Evolutionary conservation across 495 filamentous ascomycete species (phyloP).

Genomic region (Glonium stellatum): DNA sequence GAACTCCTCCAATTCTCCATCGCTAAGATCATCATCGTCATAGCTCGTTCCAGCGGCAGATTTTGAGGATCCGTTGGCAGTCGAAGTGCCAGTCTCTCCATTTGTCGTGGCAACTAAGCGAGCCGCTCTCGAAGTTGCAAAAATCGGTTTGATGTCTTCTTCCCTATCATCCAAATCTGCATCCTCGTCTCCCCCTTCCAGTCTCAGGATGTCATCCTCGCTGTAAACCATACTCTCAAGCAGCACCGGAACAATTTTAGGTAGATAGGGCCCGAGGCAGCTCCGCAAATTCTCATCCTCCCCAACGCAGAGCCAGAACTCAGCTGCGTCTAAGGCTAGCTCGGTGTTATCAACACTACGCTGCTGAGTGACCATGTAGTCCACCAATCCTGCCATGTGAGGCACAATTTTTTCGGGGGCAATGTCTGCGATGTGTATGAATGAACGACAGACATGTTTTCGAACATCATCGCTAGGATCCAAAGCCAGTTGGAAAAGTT

Average conservation of each 20-base stretch:
- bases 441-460: slow-evolving; percentile 84
- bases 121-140: slow-evolving; percentile 67
- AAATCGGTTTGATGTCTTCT: slow-evolving; percentile 88
- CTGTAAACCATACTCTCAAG: slow-evolving; percentile 95
- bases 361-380: slow-evolving; percentile 89
- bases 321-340: slow-evolving; percentile 86
- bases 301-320: slow-evolving; percentile 93
- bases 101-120: slow-evolving; percentile 43
- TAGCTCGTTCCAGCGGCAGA: slow-evolving; percentile 18
- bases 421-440: slow-evolving; percentile 86
- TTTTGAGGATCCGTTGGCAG: slow-evolving; percentile 40
- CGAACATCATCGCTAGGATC: slow-evolving; percentile 74
- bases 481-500: slow-evolving; percentile 70
- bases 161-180: slow-evolving; percentile 85
- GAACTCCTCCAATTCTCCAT: slow-evolving; percentile 80
- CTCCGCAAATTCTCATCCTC: slow-evolving; percentile 74
- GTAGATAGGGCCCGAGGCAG: slow-evolving; percentile 65
- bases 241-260: slow-evolving; percentile 82
- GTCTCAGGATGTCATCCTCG: slow-evolving; percentile 79
- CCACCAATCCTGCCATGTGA: slow-evolving; percentile 80
- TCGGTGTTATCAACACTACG: slow-evolving; percentile 77
- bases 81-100: slow-evolving; percentile 44
- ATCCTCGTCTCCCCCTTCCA: slow-evolving; percentile 75
- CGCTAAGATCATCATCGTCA: slow-evolving; percentile 59
- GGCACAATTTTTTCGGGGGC: slow-evolving; percentile 83